A percentile compares a stretch with the other conserved stretches of the same genome.
These are phyloP conservation scores for Plenodomus tracheiphilus DNA, from an alignment of 2,329 filamentous ascomycete species.

Conservation along the genomic window DNA sequence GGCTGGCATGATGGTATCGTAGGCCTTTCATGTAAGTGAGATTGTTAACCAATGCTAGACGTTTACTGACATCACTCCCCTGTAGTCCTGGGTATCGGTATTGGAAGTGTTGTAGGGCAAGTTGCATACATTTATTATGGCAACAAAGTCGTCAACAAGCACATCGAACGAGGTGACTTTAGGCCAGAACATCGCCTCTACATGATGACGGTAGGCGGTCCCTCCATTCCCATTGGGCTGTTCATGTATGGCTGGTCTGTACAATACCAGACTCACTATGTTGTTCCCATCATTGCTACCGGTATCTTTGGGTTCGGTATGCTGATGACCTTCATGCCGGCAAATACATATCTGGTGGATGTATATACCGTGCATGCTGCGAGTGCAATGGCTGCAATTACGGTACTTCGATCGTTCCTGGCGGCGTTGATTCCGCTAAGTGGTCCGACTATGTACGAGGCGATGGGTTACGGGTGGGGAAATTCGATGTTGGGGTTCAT, in stretches of 20 bases:
- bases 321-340: constrained; percentile 44
- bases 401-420: constrained; percentile 42
- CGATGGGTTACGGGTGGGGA: constrained; percentile 46
- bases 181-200: constrained; percentile 41
- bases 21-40: constrained; percentile 41
- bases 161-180: constrained; percentile 37
- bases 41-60: not conserved
- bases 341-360: constrained; percentile 47
- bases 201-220: constrained; percentile 39
- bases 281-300: constrained; percentile 42
- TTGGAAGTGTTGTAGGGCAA: constrained; percentile 46
- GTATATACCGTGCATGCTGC: constrained; percentile 48
- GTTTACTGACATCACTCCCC: not conserved
- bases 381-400: constrained; percentile 48
- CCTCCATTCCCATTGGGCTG: constrained; percentile 40
- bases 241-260: constrained; percentile 46
- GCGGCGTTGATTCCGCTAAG: constrained; percentile 48
- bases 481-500: constrained; percentile 45
- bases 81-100: constrained; percentile 43
- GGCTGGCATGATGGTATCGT: constrained; percentile 43
- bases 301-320: constrained; percentile 40
- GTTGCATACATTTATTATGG: constrained; percentile 34
- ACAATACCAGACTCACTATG: constrained; percentile 39
- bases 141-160: constrained; percentile 35
- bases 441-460: constrained; percentile 45